phyloP scores from a whole-genome alignment of 495 filamentous ascomycete species.

The Margaritispora aquatica region DNA sequence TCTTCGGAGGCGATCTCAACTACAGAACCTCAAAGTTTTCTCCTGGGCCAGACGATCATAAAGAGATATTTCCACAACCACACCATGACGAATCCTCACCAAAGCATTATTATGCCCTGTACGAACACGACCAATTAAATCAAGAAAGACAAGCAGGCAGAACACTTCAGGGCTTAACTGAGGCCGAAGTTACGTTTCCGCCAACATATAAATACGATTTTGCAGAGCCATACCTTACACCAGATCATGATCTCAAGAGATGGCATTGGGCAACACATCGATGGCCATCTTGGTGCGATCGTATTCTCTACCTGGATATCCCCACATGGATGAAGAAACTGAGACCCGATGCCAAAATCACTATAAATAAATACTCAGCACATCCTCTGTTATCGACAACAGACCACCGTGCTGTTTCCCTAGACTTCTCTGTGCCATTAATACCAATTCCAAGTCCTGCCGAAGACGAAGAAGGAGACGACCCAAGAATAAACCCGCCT shows the following conservation, averaged over 20 bases:
- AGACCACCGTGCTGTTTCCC: conserved; percentile 79
- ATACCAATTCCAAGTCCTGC: conserved; percentile 23
- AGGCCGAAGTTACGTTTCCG: conserved; percentile 71
- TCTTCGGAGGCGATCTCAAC: conserved; percentile 89
- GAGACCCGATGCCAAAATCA: conserved; percentile 30
- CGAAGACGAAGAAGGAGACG: conserved; percentile 18
- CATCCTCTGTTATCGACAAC: conserved; percentile 69
- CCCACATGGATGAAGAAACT: conserved; percentile 39
- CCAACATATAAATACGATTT: conserved; percentile 83
- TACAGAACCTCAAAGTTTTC: conserved; percentile 68
- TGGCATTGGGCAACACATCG: conserved; percentile 76
- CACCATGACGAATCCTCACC: conserved; percentile 38
- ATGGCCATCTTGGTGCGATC: conserved; percentile 93
- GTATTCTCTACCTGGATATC: conserved; percentile 71
- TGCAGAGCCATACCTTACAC: conserved; percentile 36
- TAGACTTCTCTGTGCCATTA: conserved; percentile 55
- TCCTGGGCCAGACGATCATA: conserved; percentile 45
- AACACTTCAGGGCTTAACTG: conserved; percentile 68
- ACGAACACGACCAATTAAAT: conserved; percentile 69
- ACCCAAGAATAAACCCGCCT: conserved; percentile 23
- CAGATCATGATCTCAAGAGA: conserved; percentile 31
- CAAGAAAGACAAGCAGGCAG: conserved; percentile 57
- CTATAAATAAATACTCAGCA: conserved; percentile 57
- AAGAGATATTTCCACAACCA: conserved; percentile 53
- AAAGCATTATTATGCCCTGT: conserved; percentile 53